These are phyloP conservation scores for Pharus latifolius DNA, from an alignment of 176 grass and related monocot genomes.

Conservation along the genomic window DNA sequence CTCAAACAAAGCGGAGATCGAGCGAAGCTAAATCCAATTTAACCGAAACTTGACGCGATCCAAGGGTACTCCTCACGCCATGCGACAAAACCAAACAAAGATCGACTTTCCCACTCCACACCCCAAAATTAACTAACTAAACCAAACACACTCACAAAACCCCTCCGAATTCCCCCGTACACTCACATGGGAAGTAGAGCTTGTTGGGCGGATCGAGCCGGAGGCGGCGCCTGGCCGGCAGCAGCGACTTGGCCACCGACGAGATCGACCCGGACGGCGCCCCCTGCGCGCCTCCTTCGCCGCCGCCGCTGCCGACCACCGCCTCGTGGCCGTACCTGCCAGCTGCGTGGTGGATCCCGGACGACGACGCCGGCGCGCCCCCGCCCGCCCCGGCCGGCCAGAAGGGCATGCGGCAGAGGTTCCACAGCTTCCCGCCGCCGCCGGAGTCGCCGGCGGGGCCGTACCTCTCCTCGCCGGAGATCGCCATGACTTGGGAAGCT, in stretches of 20 bases:
- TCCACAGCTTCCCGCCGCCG: slow-evolving; percentile 64
- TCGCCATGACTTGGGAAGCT: slow-evolving; percentile 44
- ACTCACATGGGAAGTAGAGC: slow-evolving; percentile 98
- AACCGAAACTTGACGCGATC: background rate
- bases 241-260: slow-evolving; percentile 64
- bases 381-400: slow-evolving; percentile 38
- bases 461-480: slow-evolving; percentile 53
- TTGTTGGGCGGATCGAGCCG: slow-evolving; percentile 82
- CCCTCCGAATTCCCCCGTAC: background rate
- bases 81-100: slow-evolving; percentile 1
- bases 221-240: slow-evolving; percentile 62
- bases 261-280: slow-evolving; percentile 48
- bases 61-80: background rate
- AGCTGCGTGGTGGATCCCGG: slow-evolving; percentile 47
- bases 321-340: slow-evolving; percentile 44
- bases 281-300: background rate
- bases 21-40: background rate
- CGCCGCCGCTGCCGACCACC: slow-evolving; percentile 7
- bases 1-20: slow-evolving; percentile 4
- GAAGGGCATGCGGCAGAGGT: slow-evolving; percentile 92
- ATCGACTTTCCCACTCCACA: background rate
- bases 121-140: slow-evolving; percentile 20
- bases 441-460: slow-evolving; percentile 17
- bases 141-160: background rate
- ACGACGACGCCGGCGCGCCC: slow-evolving; percentile 34